phyloP scores from a whole-genome alignment of 2,329 filamentous ascomycete species.

The Tolypocladium sp. region DNA sequence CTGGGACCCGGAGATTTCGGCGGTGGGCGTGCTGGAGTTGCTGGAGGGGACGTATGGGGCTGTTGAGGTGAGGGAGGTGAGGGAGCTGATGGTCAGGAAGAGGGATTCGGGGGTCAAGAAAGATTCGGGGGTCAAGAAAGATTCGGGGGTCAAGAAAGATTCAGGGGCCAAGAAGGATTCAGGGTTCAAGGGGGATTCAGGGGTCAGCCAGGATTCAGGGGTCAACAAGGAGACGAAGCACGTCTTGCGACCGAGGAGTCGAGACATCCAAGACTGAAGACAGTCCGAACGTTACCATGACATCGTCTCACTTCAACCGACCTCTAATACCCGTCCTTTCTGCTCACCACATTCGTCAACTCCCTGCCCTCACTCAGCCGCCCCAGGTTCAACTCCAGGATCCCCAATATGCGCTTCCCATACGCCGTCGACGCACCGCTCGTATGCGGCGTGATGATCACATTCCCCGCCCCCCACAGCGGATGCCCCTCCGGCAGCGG shows the following conservation, averaged over 20 bases:
- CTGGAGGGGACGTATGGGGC: slow-evolving; percentile 15
- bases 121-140: not conserved
- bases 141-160: not conserved
- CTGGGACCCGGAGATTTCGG: slow-evolving; percentile 20
- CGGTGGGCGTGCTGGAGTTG: slow-evolving; percentile 15
- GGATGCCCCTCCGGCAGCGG: slow-evolving; percentile 54
- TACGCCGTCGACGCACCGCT: not conserved
- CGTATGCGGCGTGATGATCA: slow-evolving; percentile 40
- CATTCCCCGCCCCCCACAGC: slow-evolving; percentile 56
- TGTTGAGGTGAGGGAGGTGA: slow-evolving; percentile 9
- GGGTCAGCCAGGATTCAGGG: too few relatives aligned
- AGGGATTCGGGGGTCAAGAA: not conserved
- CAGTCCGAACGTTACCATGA: not conserved
- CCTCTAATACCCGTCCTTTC: not conserved
- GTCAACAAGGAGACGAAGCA: not conserved
- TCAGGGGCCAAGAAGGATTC: not conserved
- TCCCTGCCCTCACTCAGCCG: not conserved
- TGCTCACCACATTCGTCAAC: not conserved
- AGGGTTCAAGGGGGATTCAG: too few relatives aligned
- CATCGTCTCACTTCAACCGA: not conserved
- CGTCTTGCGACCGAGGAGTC: not conserved
- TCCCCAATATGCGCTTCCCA: not conserved
- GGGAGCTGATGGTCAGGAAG: not conserved
- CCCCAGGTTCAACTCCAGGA: not conserved
- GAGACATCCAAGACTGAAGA: not conserved